Evolutionary conservation across 176 grass and related monocot species (phyloP).

Genomic region (Aegilops sharonensis): DNA sequence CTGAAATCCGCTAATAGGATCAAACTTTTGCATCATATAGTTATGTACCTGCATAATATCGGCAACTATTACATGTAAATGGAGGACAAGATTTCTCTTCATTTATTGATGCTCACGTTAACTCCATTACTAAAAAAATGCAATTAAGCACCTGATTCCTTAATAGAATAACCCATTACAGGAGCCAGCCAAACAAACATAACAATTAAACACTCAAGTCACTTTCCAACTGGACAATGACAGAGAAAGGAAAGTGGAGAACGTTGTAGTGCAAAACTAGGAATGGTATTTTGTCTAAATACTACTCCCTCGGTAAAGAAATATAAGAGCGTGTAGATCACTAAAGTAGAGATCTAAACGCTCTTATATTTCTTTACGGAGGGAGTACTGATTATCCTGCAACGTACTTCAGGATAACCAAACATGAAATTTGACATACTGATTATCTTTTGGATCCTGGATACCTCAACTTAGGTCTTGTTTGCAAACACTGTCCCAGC

Average conservation of each 20-base stretch:
- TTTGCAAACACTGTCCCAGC: too few species aligned
- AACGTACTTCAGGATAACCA: background rate
- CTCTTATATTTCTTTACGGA: too few species aligned
- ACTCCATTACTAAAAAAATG: background rate
- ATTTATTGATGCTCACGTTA: background rate
- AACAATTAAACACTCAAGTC: background rate
- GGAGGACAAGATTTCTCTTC: background rate
- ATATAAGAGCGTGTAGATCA: too few species aligned
- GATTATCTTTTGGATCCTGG: background rate
- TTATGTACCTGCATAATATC: background rate
- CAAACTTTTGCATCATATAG: background rate
- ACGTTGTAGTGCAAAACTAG: background rate
- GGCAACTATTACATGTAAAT: background rate
- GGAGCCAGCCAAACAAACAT: background rate
- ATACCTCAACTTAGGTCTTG: background rate
- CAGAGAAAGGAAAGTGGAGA: background rate
- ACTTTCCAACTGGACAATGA: background rate
- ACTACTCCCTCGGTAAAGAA: background rate
- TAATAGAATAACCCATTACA: background rate
- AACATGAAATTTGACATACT: background rate
- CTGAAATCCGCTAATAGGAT: background rate
- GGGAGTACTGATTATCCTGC: background rate
- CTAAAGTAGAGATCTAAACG: too few species aligned
- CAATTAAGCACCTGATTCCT: background rate
- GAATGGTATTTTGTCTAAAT: background rate